phyloP scores from a whole-genome alignment of 176 grass and related monocot genomes.

The Rhipidocladum racemiflorum region DNA sequence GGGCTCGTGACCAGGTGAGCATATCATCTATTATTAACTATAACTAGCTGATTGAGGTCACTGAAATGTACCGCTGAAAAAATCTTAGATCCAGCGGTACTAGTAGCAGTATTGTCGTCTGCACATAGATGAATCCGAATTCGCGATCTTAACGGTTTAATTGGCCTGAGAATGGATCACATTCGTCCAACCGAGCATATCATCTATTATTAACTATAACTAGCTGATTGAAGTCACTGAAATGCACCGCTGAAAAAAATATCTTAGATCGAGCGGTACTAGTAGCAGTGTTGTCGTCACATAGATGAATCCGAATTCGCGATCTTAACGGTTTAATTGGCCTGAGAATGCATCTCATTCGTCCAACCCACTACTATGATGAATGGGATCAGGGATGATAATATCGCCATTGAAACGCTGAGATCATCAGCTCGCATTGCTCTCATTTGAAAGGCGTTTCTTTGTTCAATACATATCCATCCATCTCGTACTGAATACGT shows the following conservation, averaged over 20 bases:
- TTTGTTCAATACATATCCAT: not conserved
- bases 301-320: not conserved
- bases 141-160: not conserved
- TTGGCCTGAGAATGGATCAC: not conserved
- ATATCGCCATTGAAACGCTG: not conserved
- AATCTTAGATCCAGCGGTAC: not conserved
- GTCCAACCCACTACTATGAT: not conserved
- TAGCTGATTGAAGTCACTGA: too few relatives aligned
- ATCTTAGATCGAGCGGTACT: not conserved
- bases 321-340: not conserved
- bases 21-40: too few relatives aligned
- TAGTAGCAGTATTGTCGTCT: not conserved
- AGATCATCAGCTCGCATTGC: not conserved
- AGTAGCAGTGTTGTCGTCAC: not conserved
- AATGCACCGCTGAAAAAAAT: not conserved
- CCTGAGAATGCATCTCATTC: not conserved
- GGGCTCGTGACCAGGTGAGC: slow-evolving; percentile 34
- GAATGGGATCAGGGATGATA: not conserved
- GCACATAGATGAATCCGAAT: not conserved
- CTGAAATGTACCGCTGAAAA: not conserved
- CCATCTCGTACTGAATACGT: not conserved
- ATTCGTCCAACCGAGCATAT: not conserved
- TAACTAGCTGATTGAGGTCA: too few relatives aligned
- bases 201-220: too few relatives aligned
- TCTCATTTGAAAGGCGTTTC: not conserved